A percentile compares a stretch with the other conserved stretches of the same genome.
These are phyloP conservation scores for Colletotrichum filicis DNA, from an alignment of 2,329 filamentous ascomycete species.

Conservation along the genomic window DNA sequence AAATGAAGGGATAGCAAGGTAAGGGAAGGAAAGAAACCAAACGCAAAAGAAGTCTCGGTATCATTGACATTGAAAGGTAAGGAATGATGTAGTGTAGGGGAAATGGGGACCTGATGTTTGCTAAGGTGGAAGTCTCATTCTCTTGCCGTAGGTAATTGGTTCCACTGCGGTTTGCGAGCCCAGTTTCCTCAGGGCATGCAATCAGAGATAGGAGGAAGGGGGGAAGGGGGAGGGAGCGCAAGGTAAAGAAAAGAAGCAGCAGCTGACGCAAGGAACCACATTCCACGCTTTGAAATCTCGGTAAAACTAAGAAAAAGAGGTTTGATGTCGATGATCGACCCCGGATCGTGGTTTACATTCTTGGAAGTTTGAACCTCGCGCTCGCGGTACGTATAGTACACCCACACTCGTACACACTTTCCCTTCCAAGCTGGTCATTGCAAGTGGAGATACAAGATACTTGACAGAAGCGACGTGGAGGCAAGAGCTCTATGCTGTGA, in stretches of 20 bases:
- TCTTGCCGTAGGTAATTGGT: conserved; percentile 14
- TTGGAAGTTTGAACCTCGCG: not conserved
- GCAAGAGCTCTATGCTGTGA: conserved; percentile 1
- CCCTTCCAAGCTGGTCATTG: not conserved
- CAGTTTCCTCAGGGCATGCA: not conserved
- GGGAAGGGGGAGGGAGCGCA: not conserved
- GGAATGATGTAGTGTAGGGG: not conserved
- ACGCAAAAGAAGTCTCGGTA: not conserved
- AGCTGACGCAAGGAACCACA: conserved; percentile 20
- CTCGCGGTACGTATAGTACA: not conserved
- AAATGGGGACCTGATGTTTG: conserved; percentile 13
- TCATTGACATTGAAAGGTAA: not conserved
- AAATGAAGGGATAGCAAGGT: not conserved
- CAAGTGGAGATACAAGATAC: not conserved
- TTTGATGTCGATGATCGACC: not conserved
- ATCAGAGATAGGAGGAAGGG: not conserved
- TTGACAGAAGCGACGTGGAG: conserved; percentile 3
- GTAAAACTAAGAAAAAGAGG: not conserved
- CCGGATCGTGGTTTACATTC: not conserved
- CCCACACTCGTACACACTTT: not conserved
- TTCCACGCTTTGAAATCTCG: conserved; percentile 1
- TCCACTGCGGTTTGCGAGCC: not conserved
- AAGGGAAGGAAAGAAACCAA: not conserved
- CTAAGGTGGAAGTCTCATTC: not conserved
- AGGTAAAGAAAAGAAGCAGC: not conserved